Evolutionary conservation across 2,329 filamentous ascomycete species (phyloP).

Genomic region (Aspergillus sp.): DNA sequence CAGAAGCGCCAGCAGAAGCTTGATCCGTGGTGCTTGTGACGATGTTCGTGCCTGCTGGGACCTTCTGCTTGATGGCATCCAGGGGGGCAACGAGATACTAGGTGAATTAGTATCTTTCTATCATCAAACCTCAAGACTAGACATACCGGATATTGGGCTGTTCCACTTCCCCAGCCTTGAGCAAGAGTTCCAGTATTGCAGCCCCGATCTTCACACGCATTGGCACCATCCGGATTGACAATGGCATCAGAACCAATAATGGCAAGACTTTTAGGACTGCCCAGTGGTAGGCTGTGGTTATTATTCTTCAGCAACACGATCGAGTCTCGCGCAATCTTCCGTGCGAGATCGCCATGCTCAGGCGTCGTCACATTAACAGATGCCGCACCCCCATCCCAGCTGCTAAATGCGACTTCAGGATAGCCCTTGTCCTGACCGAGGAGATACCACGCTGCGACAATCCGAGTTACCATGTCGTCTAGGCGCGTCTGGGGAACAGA

Average conservation of each 20-base stretch:
- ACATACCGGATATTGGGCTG: slow-evolving; percentile 61
- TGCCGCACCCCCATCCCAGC: slow-evolving; percentile 42
- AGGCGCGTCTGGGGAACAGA: slow-evolving; percentile 57
- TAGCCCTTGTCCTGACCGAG: slow-evolving; percentile 48
- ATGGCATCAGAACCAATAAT: slow-evolving; percentile 54
- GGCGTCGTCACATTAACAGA: slow-evolving; percentile 11
- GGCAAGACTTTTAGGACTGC: slow-evolving; percentile 47
- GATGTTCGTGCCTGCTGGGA: slow-evolving; percentile 42
- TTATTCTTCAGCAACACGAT: slow-evolving; percentile 52
- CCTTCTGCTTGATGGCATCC: slow-evolving; percentile 42
- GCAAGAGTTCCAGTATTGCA: slow-evolving; percentile 68
- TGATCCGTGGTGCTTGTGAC: slow-evolving; percentile 42
- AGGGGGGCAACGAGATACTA: slow-evolving; percentile 47
- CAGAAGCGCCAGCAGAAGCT: slow-evolving; percentile 34
- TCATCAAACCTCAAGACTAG: no score
- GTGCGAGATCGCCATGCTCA: slow-evolving; percentile 25
- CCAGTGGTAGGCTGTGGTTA: slow-evolving; percentile 44
- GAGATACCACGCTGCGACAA: slow-evolving; percentile 52
- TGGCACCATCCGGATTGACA: slow-evolving; percentile 47
- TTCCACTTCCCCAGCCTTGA: slow-evolving; percentile 75
- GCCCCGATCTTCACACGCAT: slow-evolving; percentile 60
- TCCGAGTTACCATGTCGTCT: slow-evolving; percentile 59
- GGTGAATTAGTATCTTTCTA: no score
- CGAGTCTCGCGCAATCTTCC: slow-evolving; percentile 45
- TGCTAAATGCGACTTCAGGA: slow-evolving; percentile 46